phyloP scores from a whole-genome alignment of 306 rosid genomes.

The Hippophae gyantsensis region DNA sequence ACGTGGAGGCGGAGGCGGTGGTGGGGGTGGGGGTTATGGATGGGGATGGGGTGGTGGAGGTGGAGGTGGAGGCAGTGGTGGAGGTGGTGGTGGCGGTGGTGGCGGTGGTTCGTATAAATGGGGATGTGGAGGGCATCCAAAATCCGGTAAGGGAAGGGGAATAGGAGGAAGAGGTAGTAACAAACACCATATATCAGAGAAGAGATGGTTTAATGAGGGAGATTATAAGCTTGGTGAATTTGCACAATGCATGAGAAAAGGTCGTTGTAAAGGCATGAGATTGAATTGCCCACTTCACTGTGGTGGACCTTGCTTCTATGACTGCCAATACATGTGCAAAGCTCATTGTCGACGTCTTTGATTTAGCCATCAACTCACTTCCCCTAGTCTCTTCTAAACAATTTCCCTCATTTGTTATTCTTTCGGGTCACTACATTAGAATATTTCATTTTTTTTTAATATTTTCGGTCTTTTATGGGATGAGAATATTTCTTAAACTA shows the following conservation, averaged over 20 bases:
- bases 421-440: not conserved
- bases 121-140: conserved; percentile 54
- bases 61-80: conserved; percentile 29
- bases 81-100: conserved; percentile 72
- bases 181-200: conserved; percentile 6
- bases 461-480: too few species aligned
- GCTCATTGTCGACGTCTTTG: conserved; percentile 52
- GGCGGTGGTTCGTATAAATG: conserved; percentile 70
- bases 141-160: conserved; percentile 21
- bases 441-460: too few species aligned
- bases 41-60: not conserved
- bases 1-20: conserved; percentile 18
- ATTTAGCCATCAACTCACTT: not conserved
- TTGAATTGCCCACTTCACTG: conserved; percentile 89
- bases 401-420: too few species aligned
- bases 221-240: conserved; percentile 58
- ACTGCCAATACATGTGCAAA: conserved; percentile 79
- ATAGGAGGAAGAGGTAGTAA: conserved; percentile 14
- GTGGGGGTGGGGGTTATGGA: not conserved
- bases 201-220: conserved; percentile 21
- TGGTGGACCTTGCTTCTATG: conserved; percentile 77
- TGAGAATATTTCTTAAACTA: too few species aligned
- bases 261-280: conserved; percentile 61
- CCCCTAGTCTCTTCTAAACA: too few species aligned
- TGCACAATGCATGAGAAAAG: conserved; percentile 66